A percentile compares a stretch with the other conserved stretches of the same genome.
Evolutionary conservation across 352 stramenopile species (phyloP).

Genomic region (Plasmopara viticola): DNA sequence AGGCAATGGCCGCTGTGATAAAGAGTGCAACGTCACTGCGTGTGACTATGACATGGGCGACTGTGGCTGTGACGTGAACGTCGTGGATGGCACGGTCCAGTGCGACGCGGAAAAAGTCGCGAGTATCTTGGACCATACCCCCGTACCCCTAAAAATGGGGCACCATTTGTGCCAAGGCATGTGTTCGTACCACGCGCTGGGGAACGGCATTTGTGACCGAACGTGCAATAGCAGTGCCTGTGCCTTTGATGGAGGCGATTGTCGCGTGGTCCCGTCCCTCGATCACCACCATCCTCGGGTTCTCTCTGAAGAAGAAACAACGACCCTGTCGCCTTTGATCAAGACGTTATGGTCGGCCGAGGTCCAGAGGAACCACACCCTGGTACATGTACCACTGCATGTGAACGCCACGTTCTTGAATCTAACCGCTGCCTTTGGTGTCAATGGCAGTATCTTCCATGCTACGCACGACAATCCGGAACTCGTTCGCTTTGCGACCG

Average conservation of each 20-base stretch:
- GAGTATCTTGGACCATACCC: constrained; percentile 43
- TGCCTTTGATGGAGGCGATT: constrained; percentile 83
- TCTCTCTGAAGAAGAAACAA: constrained; percentile 13
- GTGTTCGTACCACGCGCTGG: constrained; percentile 78
- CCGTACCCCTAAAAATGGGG: constrained; percentile 36
- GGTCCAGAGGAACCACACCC: constrained; percentile 42
- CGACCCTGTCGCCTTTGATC: constrained; percentile 22
- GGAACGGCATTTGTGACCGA: constrained; percentile 70
- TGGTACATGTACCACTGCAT: constrained; percentile 56
- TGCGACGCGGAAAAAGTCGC: constrained; percentile 62
- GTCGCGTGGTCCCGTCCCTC: constrained; percentile 28
- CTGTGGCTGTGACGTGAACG: constrained; percentile 76
- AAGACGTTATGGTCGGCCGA: constrained; percentile 41
- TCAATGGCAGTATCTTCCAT: constrained; percentile 43
- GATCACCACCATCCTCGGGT: constrained; percentile 9
- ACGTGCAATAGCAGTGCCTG: constrained; percentile 78
- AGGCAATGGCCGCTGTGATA: constrained; percentile 84
- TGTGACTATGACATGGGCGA: constrained; percentile 93
- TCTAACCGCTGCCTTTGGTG: constrained; percentile 56
- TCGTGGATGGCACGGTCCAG: constrained; percentile 33
- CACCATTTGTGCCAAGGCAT: constrained; percentile 62
- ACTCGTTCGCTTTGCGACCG: constrained; percentile 61
- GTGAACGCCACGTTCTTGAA: constrained; percentile 68
- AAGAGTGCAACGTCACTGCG: constrained; percentile 78
- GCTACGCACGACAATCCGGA: constrained; percentile 61